These are phyloP conservation scores for Boletus smithii DNA, from an alignment of 1,284 basidiomycete species.

Conservation along the genomic window DNA sequence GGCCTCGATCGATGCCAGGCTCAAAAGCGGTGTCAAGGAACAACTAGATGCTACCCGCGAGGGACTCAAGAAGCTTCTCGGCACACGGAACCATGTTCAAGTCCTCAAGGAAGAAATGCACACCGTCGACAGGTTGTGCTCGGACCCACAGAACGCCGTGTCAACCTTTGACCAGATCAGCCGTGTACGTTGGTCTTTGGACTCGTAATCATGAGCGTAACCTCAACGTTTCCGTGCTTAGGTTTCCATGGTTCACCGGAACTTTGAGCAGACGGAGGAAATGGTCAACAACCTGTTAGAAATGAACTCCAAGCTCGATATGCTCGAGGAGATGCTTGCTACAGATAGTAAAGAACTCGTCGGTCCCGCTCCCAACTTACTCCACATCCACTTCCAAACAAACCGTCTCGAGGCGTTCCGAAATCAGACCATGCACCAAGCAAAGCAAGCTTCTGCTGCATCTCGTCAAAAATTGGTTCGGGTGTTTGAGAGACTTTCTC, in stretches of 20 bases:
- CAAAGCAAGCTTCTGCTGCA: constrained; percentile 76
- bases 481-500: constrained; percentile 89
- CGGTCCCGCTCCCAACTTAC: constrained; percentile 83
- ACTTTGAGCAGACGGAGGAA: constrained; percentile 92
- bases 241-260: constrained; percentile 94
- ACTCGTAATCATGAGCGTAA: neutral
- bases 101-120: constrained; percentile 91
- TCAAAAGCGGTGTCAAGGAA: constrained; percentile 91
- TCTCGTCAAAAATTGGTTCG: constrained; percentile 67
- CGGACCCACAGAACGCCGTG: constrained; percentile 69
- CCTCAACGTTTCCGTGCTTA: constrained; percentile 39
- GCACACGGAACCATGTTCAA: constrained; percentile 81
- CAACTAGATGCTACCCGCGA: constrained; percentile 91
- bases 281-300: constrained; percentile 91
- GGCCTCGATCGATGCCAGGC: constrained; percentile 88
- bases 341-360: constrained; percentile 71
- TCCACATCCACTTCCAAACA: constrained; percentile 89
- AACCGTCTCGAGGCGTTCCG: constrained; percentile 89
- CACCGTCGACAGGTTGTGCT: constrained; percentile 76
- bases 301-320: constrained; percentile 83
- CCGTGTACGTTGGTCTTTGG: constrained; percentile 53
- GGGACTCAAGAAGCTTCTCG: constrained; percentile 82
- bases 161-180: constrained; percentile 91
- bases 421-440: constrained; percentile 90
- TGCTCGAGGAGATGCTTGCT: constrained; percentile 76